phyloP scores from a whole-genome alignment of 805 yeast species.

The Phaffomyces antillensis region DNA sequence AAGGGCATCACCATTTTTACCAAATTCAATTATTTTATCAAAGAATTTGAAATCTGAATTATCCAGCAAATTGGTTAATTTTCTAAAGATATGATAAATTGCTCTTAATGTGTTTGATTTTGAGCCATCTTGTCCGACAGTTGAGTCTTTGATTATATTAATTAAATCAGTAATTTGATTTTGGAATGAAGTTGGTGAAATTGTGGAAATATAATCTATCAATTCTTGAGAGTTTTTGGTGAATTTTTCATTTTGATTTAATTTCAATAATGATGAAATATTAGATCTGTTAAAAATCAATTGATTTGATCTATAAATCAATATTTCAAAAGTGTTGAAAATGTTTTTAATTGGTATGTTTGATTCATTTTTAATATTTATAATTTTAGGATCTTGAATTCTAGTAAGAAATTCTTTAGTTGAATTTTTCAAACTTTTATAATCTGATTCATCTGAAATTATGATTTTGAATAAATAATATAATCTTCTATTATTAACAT shows the following conservation, averaged over 20 bases:
- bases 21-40: slow-evolving; percentile 38
- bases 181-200: slow-evolving; percentile 58
- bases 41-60: slow-evolving; percentile 34
- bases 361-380: slow-evolving; percentile 27
- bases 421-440: slow-evolving; percentile 50
- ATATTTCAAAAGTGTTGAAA: slow-evolving; percentile 44
- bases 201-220: slow-evolving; percentile 50
- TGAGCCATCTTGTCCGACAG: slow-evolving; percentile 16
- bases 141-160: slow-evolving; percentile 27
- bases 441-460: slow-evolving; percentile 50
- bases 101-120: slow-evolving; percentile 43
- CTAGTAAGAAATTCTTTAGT: slow-evolving; percentile 56
- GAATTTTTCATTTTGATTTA: slow-evolving; percentile 25
- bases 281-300: slow-evolving; percentile 61
- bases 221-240: slow-evolving; percentile 39
- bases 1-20: slow-evolving; percentile 44
- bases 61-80: slow-evolving; percentile 42
- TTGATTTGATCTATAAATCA: slow-evolving; percentile 56
- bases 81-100: slow-evolving; percentile 48
- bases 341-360: slow-evolving; percentile 41
- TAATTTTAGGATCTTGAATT: slow-evolving; percentile 43
- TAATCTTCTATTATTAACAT: slow-evolving; percentile 51
- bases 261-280: slow-evolving; percentile 44
- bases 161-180: slow-evolving; percentile 49
- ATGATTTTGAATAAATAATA: slow-evolving; percentile 50